These are phyloP conservation scores for Globisporangium canariense DNA, from an alignment of 352 stramenopile species.

Conservation along the genomic window DNA sequence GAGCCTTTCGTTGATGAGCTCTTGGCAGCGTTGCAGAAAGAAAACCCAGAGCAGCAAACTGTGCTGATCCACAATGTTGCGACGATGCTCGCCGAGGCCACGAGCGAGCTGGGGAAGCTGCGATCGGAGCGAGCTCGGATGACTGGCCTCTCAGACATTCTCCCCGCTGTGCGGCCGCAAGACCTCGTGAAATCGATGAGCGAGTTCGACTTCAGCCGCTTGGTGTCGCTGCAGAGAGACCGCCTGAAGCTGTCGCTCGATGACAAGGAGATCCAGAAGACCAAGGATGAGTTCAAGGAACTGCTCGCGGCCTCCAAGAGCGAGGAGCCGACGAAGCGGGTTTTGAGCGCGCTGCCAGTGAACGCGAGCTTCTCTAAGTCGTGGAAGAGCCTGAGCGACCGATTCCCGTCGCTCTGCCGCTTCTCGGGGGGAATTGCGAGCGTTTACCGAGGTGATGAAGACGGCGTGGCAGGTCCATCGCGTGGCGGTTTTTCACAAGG, in stretches of 20 bases:
- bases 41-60: not conserved
- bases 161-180: slow-evolving; percentile 13
- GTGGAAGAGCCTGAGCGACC: slow-evolving; percentile 5
- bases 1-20: not conserved
- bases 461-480: not conserved
- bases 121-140: slow-evolving; percentile 9
- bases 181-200: slow-evolving; percentile 6
- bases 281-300: slow-evolving; percentile 5
- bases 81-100: slow-evolving; percentile 7
- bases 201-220: slow-evolving; percentile 13
- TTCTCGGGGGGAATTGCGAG: slow-evolving; percentile 8
- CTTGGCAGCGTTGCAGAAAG: not conserved
- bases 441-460: slow-evolving; percentile 4
- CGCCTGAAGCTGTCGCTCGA: slow-evolving; percentile 7
- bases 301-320: slow-evolving; percentile 5
- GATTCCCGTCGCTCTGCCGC: slow-evolving; percentile 11
- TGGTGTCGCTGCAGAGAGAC: slow-evolving; percentile 14
- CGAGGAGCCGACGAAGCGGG: not conserved
- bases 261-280: not conserved
- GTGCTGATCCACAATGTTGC: slow-evolving; percentile 1
- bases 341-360: not conserved
- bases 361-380: slow-evolving; percentile 9
- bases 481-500: not conserved
- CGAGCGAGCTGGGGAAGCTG: slow-evolving; percentile 3
- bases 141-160: slow-evolving; percentile 12